These are phyloP conservation scores for Pseudogymnoascus sp. DNA, from an alignment of 2,329 filamentous ascomycete species.

Conservation along the genomic window DNA sequence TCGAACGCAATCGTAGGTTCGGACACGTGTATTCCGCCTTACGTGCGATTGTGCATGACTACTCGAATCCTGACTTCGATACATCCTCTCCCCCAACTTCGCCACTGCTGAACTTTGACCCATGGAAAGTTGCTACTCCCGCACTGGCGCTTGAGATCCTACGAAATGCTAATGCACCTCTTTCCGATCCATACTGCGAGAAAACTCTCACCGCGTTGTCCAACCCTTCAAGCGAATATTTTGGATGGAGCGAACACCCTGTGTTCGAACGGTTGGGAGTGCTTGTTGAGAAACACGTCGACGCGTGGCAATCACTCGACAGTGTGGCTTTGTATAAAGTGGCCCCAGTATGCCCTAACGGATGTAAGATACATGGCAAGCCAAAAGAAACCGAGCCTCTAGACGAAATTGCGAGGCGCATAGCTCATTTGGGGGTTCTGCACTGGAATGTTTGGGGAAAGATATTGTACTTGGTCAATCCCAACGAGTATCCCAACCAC, in stretches of 20 bases:
- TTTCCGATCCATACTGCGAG: conserved; percentile 18
- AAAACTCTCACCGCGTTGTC: neutral
- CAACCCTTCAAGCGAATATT: neutral
- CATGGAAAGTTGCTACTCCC: conserved; percentile 8
- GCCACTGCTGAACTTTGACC: conserved; percentile 12
- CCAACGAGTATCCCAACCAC: conserved; percentile 13
- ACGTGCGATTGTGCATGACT: neutral
- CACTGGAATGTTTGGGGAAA: conserved; percentile 87
- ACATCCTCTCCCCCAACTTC: neutral
- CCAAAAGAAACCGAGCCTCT: conserved; percentile 25
- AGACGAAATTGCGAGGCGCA: conserved; percentile 62
- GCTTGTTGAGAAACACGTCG: neutral
- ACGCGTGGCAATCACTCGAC: conserved; percentile 12
- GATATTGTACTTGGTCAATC: conserved; percentile 52
- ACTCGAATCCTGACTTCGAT: neutral
- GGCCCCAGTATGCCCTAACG: neutral
- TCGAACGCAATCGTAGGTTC: neutral
- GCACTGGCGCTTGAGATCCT: conserved; percentile 9
- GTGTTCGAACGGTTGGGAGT: neutral
- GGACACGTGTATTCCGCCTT: neutral
- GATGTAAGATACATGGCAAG: neutral
- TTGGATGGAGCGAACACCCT: neutral
- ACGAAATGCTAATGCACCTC: conserved; percentile 18
- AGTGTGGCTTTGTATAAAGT: neutral
- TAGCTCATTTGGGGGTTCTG: conserved; percentile 75